A percentile compares a stretch with the other conserved stretches of the same genome.
These are phyloP conservation scores for Pseudognaphalium luteoalbum DNA, from an alignment of 129 eudicot species.

Conservation along the genomic window DNA sequence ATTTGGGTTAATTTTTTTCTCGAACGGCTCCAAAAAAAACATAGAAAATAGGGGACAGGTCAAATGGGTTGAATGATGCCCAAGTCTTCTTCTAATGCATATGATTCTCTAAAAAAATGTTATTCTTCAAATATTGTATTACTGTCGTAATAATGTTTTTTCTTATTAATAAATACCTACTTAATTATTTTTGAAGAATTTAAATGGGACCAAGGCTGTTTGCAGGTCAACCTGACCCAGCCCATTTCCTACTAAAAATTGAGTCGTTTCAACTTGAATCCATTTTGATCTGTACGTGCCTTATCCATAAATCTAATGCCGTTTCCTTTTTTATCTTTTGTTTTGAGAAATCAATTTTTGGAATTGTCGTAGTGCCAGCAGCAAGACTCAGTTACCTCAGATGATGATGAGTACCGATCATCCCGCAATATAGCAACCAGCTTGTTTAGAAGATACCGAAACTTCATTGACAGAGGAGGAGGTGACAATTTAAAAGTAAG, in stretches of 20 bases:
- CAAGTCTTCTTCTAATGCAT: too few relatives aligned
- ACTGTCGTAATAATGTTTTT: too few relatives aligned
- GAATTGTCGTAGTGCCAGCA: slow-evolving; percentile 58
- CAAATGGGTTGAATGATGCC: too few relatives aligned
- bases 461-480: slow-evolving; percentile 83
- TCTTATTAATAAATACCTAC: background rate
- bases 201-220: background rate
- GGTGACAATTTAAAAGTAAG: slow-evolving; percentile 85
- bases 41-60: too few relatives aligned
- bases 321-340: slow-evolving; percentile 4
- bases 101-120: too few relatives aligned
- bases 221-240: background rate
- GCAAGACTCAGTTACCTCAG: slow-evolving; percentile 58
- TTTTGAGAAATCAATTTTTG: slow-evolving; percentile 1
- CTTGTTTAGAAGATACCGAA: slow-evolving; percentile 78
- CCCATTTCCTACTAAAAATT: background rate
- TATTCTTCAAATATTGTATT: too few relatives aligned
- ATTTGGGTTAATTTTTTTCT: too few relatives aligned
- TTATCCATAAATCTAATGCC: background rate
- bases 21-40: too few relatives aligned
- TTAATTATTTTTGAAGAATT: too few relatives aligned
- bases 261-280: background rate
- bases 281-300: background rate
- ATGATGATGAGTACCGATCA: slow-evolving; percentile 90
- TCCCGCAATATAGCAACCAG: slow-evolving; percentile 93